Evolutionary conservation across 768 basidiomycete species (phyloP), one percentile per base, ranked within the genome.

Genomic region (Jaapia argillacea): DNA sequence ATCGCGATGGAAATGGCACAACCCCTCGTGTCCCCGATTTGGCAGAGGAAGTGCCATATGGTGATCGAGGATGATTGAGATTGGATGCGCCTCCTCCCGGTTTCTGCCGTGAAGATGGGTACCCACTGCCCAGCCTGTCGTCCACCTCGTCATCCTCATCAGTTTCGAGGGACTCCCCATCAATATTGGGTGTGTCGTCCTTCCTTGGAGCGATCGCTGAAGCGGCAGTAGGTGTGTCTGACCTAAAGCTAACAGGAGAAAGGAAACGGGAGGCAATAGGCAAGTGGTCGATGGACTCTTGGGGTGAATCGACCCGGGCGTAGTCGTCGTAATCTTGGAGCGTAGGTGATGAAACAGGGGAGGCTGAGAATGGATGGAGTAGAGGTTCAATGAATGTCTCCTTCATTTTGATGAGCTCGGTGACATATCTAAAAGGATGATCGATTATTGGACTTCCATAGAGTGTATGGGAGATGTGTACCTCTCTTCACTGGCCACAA

Each of bases 401-500:
- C 66, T 89, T 91, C 77, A 97, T 83, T 65, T 85, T 88, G 53
- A 79, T 62, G 6, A 97, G 74, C 54, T 97, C 93, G 53, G 76
- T 75, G 26, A 97, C 90, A 57, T 97, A 97, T 78, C 92, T 96
- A 58, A 1, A 41, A 45, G 24, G 22, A 42, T 22, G 22, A 14
- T 40, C n/a, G 45, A 43, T 21, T 28, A 25, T 26, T 28, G 22
- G 37, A 41, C n/a, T 50, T 27, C 38, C 38, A n/a, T 3, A 31
- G 24, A 3, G 3, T 33, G 47, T 38, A 7, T 54, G 45, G 13
- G 38, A 13, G 41, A 43, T 31, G 39, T 23, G 16, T 55, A 89
- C 88, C 92, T 79, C 61, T 97, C 91, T 65, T 97, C 93, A 51
- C 88, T 91, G 24, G 86, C 84, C 40, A 97, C 91, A 51, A 97